Conservation (phyloP, 2,329 filamentous ascomycete genomes). For the Metarhizium brunneum region DNA sequence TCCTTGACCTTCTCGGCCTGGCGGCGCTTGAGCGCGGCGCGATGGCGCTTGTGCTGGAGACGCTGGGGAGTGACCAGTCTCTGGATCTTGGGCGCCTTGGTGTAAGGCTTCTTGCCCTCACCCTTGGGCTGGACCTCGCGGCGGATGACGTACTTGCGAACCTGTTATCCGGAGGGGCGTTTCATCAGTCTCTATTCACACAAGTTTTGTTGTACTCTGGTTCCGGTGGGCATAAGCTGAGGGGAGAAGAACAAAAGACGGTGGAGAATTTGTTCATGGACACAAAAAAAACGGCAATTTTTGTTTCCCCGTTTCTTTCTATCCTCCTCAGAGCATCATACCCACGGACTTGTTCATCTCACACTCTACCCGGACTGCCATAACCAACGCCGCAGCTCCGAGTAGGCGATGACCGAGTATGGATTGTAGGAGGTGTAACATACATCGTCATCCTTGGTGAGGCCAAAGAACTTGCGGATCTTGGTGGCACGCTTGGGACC, state of each 20-base stretch:
- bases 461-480: conserved; percentile 99
- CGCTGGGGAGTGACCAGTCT: conserved; percentile 98
- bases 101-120: conserved; percentile 96
- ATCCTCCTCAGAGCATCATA: neutral
- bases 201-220: conserved; percentile 12
- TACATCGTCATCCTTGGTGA: conserved; percentile 99
- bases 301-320: neutral
- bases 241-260: neutral
- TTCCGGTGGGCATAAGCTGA: conserved; percentile 7
- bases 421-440: conserved; percentile 51
- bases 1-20: conserved; percentile 96
- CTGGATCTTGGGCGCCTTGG: conserved; percentile 99
- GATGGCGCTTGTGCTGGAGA: conserved; percentile 99
- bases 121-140: conserved; percentile 95
- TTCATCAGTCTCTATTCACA: conserved; percentile 26
- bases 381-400: conserved; percentile 36
- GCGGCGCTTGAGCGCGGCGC: conserved; percentile 95
- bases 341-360: conserved; percentile 31
- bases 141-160: conserved; percentile 99
- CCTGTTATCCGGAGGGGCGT: conserved; percentile 41
- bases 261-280: too few species aligned
- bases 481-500: conserved; percentile 99
- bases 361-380: conserved; percentile 49
- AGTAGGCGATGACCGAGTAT: conserved; percentile 62
- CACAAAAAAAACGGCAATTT: too few species aligned